Conservation (phyloP, 257 asterid genomes). For the Penstemon barbatus region DNA sequence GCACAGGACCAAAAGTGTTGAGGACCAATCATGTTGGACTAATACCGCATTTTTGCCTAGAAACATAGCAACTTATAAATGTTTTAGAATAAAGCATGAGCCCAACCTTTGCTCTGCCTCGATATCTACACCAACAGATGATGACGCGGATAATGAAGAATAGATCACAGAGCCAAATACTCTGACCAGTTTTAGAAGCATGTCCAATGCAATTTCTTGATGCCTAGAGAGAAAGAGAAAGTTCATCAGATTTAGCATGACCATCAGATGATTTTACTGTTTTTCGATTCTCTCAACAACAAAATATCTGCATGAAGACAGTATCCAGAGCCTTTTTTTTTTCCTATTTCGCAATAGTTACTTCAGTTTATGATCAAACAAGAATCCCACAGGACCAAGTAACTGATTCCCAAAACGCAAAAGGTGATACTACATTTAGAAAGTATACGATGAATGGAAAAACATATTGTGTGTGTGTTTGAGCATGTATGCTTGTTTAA, state of each 20-base stretch:
- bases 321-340: not conserved
- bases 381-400: not conserved
- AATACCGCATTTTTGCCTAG: not conserved
- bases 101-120: constrained; percentile 94
- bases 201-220: constrained; percentile 75
- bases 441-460: constrained; percentile 12
- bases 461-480: not conserved
- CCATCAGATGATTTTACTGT: constrained; percentile 16
- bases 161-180: constrained; percentile 87
- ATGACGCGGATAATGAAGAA: constrained; percentile 77
- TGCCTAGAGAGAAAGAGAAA: constrained; percentile 53
- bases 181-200: constrained; percentile 88
- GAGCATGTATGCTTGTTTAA: not conserved
- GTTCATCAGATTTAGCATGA: constrained; percentile 31
- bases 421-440: constrained; percentile 19
- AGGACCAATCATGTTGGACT: not conserved
- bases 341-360: not conserved
- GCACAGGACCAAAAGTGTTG: no score
- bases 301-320: constrained; percentile 22
- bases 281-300: constrained; percentile 19
- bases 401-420: not conserved
- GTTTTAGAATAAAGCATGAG: constrained; percentile 18
- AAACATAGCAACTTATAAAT: constrained; percentile 1
- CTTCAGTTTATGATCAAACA: constrained; percentile 9
- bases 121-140: constrained; percentile 93